These are phyloP conservation scores for Kingdonia uniflora DNA, from an alignment of 164 flowering plant species.

Conservation along the genomic window DNA sequence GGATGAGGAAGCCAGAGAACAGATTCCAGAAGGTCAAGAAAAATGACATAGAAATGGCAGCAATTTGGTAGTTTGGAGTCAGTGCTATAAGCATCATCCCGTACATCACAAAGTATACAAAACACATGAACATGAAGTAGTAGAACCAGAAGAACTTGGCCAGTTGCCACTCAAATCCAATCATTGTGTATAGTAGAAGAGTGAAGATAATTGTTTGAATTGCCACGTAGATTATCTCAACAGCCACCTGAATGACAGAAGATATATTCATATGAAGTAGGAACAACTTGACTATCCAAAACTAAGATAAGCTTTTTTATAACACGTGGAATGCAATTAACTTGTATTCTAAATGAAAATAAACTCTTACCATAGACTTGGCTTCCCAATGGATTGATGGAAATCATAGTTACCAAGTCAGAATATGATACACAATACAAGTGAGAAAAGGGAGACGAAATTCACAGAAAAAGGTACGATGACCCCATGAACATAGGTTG, in stretches of 20 bases:
- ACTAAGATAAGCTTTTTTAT: too few species aligned
- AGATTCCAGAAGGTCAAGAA: conserved; percentile 48
- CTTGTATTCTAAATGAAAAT: too few species aligned
- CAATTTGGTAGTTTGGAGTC: conserved; percentile 40
- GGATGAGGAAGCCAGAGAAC: conserved; percentile 53
- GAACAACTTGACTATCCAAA: too few species aligned
- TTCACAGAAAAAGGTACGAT: too few species aligned
- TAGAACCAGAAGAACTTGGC: conserved; percentile 36
- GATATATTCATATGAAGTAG: too few species aligned
- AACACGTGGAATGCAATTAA: too few species aligned
- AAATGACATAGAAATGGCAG: conserved; percentile 44
- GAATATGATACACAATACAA: too few species aligned
- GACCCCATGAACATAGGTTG: too few species aligned
- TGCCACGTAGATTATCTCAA: conserved; percentile 31
- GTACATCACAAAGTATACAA: conserved; percentile 32
- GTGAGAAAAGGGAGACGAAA: too few species aligned
- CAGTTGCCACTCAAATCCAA: conserved; percentile 33
- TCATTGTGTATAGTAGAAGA: conserved; percentile 38
- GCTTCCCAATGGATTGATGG: too few species aligned
- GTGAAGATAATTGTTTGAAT: conserved; percentile 30
- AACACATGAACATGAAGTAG: conserved; percentile 43
- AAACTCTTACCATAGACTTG: too few species aligned
- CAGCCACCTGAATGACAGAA: conserved; percentile 26
- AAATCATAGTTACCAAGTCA: too few species aligned
- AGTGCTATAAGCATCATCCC: conserved; percentile 55